Conservation (phyloP, 2,329 filamentous ascomycete species). For the Aspergillus aculeatinus region DNA sequence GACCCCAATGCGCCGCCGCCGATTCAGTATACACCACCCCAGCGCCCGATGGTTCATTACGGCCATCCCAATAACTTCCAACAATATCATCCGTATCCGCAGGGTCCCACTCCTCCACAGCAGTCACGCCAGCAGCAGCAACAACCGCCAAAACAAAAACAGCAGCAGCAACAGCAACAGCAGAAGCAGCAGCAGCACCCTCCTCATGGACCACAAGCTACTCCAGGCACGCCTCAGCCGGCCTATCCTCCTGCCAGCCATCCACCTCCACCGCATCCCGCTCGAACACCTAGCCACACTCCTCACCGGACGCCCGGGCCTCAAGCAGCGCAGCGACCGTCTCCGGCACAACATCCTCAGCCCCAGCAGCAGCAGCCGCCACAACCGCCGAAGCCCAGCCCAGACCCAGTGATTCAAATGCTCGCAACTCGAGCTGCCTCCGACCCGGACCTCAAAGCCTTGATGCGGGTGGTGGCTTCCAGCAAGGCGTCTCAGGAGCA, state of each 20-base stretch:
- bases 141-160: slow-evolving; percentile 25
- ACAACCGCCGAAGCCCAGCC: slow-evolving; percentile 45
- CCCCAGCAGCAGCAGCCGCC: slow-evolving; percentile 29
- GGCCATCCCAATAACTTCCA: slow-evolving; percentile 42
- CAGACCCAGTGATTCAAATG: slow-evolving; percentile 54
- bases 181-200: slow-evolving; percentile 28
- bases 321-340: slow-evolving; percentile 29
- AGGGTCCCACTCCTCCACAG: slow-evolving; percentile 24
- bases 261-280: slow-evolving; percentile 21
- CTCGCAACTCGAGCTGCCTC: slow-evolving; percentile 51
- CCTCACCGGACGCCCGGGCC: slow-evolving; percentile 23
- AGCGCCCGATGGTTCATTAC: slow-evolving; percentile 46
- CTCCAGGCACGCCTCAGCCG: slow-evolving; percentile 28
- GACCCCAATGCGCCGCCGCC: slow-evolving; percentile 44
- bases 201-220: slow-evolving; percentile 26
- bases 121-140: slow-evolving; percentile 23
- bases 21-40: slow-evolving; percentile 39
- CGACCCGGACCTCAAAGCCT: slow-evolving; percentile 49
- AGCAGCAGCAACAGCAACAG: slow-evolving; percentile 15
- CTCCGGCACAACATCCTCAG: slow-evolving; percentile 26
- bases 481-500: slow-evolving; percentile 51
- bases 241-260: slow-evolving; percentile 26
- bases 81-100: slow-evolving; percentile 43
- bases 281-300: slow-evolving; percentile 15
- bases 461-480: slow-evolving; percentile 53